A percentile compares a stretch with the other conserved stretches of the same genome.
Conservation (phyloP, 2,329 filamentous ascomycete species). For the Hymenoscyphus infarciens region DNA sequence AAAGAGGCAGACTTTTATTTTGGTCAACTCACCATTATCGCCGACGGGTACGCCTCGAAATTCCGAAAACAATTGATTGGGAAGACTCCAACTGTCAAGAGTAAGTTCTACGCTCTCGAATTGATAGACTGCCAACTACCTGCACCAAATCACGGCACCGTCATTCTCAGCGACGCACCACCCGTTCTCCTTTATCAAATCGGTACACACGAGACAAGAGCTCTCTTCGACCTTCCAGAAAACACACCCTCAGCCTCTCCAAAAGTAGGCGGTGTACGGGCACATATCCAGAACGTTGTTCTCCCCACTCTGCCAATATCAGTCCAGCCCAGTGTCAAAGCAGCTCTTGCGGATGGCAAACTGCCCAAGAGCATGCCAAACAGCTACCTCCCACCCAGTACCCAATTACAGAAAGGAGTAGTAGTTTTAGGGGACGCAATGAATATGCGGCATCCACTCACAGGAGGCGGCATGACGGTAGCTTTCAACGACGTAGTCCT, state of each 20-base stretch:
- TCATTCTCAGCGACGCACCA: slow-evolving; percentile 72
- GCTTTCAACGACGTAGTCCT: slow-evolving; percentile 89
- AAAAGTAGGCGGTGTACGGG: slow-evolving; percentile 76
- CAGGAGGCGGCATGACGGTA: slow-evolving; percentile 96
- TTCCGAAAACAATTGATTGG: slow-evolving; percentile 79
- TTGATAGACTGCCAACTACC: slow-evolving; percentile 83
- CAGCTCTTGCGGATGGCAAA: slow-evolving; percentile 72
- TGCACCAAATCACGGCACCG: slow-evolving; percentile 73
- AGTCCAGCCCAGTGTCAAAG: slow-evolving; percentile 69
- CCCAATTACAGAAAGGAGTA: slow-evolving; percentile 68
- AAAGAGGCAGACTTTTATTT: slow-evolving; percentile 77
- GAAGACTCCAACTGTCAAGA: slow-evolving; percentile 65
- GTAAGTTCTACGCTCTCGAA: slow-evolving; percentile 91
- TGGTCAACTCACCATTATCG: slow-evolving; percentile 79
- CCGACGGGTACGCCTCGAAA: slow-evolving; percentile 88
- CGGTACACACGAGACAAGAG: slow-evolving; percentile 87
- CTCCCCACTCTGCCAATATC: slow-evolving; percentile 71
- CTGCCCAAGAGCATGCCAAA: slow-evolving; percentile 89
- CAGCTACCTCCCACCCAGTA: slow-evolving; percentile 78
- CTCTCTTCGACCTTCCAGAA: slow-evolving; percentile 82
- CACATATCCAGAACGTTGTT: slow-evolving; percentile 75
- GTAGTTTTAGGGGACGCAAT: slow-evolving; percentile 88
- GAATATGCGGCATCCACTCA: slow-evolving; percentile 99
- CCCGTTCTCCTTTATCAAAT: slow-evolving; percentile 96
- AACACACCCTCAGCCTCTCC: slow-evolving; percentile 69